phyloP scores from a whole-genome alignment of 805 yeast genomes.

The Starmerella geochares region DNA sequence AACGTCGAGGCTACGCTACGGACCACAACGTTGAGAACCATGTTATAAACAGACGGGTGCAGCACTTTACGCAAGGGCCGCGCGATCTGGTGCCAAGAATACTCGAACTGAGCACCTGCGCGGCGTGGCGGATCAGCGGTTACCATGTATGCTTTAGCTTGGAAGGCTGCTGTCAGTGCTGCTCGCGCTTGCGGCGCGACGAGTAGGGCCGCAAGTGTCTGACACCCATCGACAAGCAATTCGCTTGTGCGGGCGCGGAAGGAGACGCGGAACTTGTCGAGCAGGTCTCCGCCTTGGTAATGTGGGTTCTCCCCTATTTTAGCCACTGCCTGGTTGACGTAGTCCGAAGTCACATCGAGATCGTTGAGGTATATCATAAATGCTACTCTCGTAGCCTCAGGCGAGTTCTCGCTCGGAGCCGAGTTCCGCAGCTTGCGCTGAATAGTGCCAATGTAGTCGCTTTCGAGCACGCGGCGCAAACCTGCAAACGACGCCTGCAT shows the following conservation, averaged over 20 bases:
- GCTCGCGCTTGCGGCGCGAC: conserved; percentile 33
- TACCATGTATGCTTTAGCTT: conserved; percentile 22
- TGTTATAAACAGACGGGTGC: conserved; percentile 43
- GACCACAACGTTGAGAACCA: conserved; percentile 43
- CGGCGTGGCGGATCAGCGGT: not conserved
- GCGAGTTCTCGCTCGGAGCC: conserved; percentile 28
- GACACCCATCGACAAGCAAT: conserved; percentile 39
- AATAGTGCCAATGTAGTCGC: conserved; percentile 52
- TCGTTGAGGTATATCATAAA: conserved; percentile 66
- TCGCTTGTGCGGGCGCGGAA: conserved; percentile 32
- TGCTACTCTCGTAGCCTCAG: conserved; percentile 21
- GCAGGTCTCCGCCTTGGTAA: conserved; percentile 14
- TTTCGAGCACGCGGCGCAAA: conserved; percentile 49
- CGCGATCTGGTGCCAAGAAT: conserved; percentile 54
- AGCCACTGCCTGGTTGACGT: conserved; percentile 41
- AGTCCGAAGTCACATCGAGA: conserved; percentile 50
- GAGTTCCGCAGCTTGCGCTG: conserved; percentile 39
- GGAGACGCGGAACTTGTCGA: conserved; percentile 27
- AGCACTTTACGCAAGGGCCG: conserved; percentile 55
- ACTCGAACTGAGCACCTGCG: conserved; percentile 38
- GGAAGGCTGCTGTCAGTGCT: conserved; percentile 34
- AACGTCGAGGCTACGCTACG: conserved; percentile 45
- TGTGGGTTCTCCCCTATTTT: not conserved
- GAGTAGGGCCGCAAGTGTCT: conserved; percentile 31
- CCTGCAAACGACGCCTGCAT: conserved; percentile 47